phyloP scores from a whole-genome alignment of 345 rosid species.

The Heritiera littoralis region DNA sequence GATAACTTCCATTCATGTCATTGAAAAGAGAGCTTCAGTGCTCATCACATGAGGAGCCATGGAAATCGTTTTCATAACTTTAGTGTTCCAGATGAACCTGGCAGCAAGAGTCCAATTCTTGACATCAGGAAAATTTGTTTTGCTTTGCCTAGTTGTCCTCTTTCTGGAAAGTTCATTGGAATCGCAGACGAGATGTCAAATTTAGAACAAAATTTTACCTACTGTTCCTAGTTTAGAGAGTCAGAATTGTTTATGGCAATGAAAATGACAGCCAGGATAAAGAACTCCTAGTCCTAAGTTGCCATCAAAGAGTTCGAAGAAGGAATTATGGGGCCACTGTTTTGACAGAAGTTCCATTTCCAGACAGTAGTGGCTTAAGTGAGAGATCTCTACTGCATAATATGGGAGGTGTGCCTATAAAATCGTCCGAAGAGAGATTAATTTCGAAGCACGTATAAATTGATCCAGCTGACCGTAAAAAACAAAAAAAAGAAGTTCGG shows the following conservation, averaged over 20 bases:
- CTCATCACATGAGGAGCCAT: background rate
- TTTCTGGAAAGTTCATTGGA: background rate
- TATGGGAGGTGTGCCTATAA: too few relatives aligned
- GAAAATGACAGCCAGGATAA: background rate
- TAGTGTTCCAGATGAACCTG: background rate
- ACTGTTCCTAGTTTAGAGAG: background rate
- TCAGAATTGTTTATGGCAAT: background rate
- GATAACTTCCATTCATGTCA: background rate
- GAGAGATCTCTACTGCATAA: too few relatives aligned
- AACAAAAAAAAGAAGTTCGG: too few relatives aligned
- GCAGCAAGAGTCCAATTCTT: background rate
- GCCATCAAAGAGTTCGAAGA: background rate
- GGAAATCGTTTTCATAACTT: background rate
- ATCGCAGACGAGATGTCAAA: too few relatives aligned
- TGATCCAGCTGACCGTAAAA: too few relatives aligned
- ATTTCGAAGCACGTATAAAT: too few relatives aligned
- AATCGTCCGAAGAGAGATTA: too few relatives aligned
- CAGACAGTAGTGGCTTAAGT: too few relatives aligned
- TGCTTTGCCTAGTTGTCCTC: background rate
- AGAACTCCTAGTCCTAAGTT: background rate
- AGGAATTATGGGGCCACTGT: background rate
- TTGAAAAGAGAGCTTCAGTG: background rate
- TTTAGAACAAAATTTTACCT: too few relatives aligned
- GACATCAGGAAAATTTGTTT: background rate
- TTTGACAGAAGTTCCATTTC: too few relatives aligned